phyloP scores from a whole-genome alignment of 768 basidiomycete genomes.

The Naganishia randhawae region DNA sequence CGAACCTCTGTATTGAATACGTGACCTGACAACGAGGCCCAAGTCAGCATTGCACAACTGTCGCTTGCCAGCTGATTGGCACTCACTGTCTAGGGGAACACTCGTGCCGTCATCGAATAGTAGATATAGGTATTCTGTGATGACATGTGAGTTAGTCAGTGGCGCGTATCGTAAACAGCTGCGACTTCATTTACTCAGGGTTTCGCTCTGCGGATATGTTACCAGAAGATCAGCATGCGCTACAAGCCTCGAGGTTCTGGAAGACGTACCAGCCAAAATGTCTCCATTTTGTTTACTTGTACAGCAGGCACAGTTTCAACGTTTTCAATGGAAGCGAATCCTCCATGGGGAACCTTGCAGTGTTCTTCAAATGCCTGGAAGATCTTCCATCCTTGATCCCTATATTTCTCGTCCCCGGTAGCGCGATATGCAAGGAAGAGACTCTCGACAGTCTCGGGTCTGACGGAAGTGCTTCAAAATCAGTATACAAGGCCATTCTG shows the following conservation, averaged over 20 bases:
- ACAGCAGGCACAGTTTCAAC: slow-evolving; percentile 69
- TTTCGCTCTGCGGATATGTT: slow-evolving; percentile 30
- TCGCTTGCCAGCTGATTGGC: slow-evolving; percentile 48
- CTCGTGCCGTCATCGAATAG: slow-evolving; percentile 71
- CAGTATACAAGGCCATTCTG: slow-evolving; percentile 50
- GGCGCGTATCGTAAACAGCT: not conserved
- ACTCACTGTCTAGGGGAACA: slow-evolving; percentile 68
- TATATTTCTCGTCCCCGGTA: slow-evolving; percentile 75
- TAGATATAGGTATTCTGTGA: slow-evolving; percentile 71
- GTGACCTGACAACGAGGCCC: slow-evolving; percentile 57
- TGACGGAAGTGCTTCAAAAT: not conserved
- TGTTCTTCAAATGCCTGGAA: slow-evolving; percentile 84
- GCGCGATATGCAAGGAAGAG: slow-evolving; percentile 86
- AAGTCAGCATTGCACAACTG: slow-evolving; percentile 29
- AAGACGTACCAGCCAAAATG: slow-evolving; percentile 66
- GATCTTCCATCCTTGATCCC: slow-evolving; percentile 79
- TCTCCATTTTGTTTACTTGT: slow-evolving; percentile 88
- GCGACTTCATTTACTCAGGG: slow-evolving; percentile 36
- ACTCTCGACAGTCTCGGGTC: slow-evolving; percentile 88
- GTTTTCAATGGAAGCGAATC: slow-evolving; percentile 77
- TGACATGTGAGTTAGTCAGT: not conserved
- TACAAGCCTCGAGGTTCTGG: not conserved
- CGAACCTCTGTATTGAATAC: slow-evolving; percentile 89
- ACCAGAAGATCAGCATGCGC: not conserved
- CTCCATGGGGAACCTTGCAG: slow-evolving; percentile 71